These are phyloP conservation scores for Apocynum venetum DNA, from an alignment of 257 asterid genomes.

Conservation along the genomic window DNA sequence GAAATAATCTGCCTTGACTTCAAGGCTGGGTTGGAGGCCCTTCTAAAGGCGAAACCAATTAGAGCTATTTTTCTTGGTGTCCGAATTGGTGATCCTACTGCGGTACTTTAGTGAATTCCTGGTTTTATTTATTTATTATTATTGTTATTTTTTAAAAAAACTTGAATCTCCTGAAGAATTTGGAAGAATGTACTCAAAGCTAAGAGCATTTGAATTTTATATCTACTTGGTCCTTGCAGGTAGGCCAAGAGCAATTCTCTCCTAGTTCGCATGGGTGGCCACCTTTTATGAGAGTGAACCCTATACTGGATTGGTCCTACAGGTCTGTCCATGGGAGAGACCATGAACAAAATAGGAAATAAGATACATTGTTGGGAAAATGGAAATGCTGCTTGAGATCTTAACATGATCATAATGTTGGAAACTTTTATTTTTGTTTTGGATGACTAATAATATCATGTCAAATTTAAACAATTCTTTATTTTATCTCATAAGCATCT, in stretches of 20 bases:
- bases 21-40: constrained; percentile 86
- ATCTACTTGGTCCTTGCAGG: constrained; percentile 38
- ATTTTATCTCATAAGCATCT: not conserved
- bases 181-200: not conserved
- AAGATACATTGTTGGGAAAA: not conserved
- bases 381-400: not conserved
- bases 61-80: constrained; percentile 95
- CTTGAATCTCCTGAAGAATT: not conserved
- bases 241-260: constrained; percentile 91
- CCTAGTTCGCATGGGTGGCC: constrained; percentile 99
- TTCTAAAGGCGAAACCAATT: constrained; percentile 63
- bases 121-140: not conserved
- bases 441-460: not conserved
- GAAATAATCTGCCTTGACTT: constrained; percentile 83
- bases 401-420: not conserved
- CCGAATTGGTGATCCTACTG: constrained; percentile 94
- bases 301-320: constrained; percentile 97
- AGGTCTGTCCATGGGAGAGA: constrained; percentile 38
- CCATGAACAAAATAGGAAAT: not conserved
- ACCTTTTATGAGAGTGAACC: constrained; percentile 95
- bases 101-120: constrained; percentile 40
- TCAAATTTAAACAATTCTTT: not conserved
- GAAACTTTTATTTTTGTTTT: not conserved
- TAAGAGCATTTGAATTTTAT: not conserved
- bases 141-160: not conserved